Base-by-base conservation (phyloP, 2,329 filamentous ascomycete species). In the Xylaria digitata region DNA sequence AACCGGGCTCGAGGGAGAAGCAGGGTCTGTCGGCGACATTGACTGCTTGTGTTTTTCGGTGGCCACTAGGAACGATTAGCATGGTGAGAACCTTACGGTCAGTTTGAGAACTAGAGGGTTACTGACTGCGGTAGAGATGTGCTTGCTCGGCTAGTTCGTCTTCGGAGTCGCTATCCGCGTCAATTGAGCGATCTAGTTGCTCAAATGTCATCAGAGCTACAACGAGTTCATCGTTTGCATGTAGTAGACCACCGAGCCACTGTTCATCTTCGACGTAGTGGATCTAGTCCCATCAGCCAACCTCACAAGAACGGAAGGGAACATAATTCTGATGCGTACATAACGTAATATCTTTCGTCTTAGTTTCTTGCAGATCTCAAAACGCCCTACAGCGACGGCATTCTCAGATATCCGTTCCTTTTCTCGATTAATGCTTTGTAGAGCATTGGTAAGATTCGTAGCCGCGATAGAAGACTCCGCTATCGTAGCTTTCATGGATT, bases 211-310 rank as follows among this genome's bases (percentile, higher is more conserved):
- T 97, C 64, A 99, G 85, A 1, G 94, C 93, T 68, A 91, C 91
- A 46, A 98, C 92, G n/a, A 99, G 89, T 79, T 97, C 92, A 74
- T 99, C 96, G 75, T 99, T 98, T 70, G 95, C 94, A 75, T 96
- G 93, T 19, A 99, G 89, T 4, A 99, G 85, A 67, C 93, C 90
- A 48, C 95, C 96, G 8, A 99, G 89, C 85, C 92, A 97, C 75
- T 98, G 90, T 75, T 98, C 95, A 8, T 89, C 90, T 77, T 97
- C 93, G 13, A 98, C 91, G 57, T 94, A 87, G 76, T 98, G 93
- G 70, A 98, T 97, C 88, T 90, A 62, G 46, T 9, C 19, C 53
- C 23, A 59, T 78, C 50, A 78, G 76, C 45, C 46, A 17, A 58
- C 4, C 54, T 11, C 21, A 34, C 5, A 19, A 52, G 8, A 17